Evolutionary conservation across 208 protist genomes (phyloP), one percentile per base, ranked within the genome.

Genomic region (Angomonas deanei): DNA sequence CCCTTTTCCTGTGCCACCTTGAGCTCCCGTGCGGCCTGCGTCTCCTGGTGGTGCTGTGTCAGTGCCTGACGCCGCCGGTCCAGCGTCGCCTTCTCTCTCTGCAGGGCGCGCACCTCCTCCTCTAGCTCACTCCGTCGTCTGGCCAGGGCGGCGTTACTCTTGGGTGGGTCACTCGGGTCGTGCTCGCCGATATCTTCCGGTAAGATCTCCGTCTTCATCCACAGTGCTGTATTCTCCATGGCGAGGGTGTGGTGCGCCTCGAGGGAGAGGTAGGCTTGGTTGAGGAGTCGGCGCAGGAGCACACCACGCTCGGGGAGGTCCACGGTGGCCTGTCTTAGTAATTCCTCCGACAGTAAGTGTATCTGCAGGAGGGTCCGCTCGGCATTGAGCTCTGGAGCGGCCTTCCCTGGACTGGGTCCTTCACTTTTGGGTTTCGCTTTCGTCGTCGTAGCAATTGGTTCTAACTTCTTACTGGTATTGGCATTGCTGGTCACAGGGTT

Each of bases 301-400:
- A 86, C 59, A 19, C 76, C 82, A n/a, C 78, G 72, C 73, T 89
- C 78, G 3, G 82, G 65, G 27, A 81, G 68, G 48, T 89, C 82
- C n/a, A 89, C 61, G 26, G 70, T 68, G 1, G 84, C 73, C 61
- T 89, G 82, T 0, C 82, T 71, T 23, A 89, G 58, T 5, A 89
- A 57, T 57, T 89, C 82, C 24, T 69, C 60, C 15, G 65, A 59
- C 19, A 89, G 66, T 0, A 89, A 53, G 57, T 77, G 60, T 17
- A 79, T 52, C 38, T 79, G 75, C 27, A 88, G 49, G 1, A 66
- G 54, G 8, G 64, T 64, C 26, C 82, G 78, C 74, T 83, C 72
- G 21, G 31, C 42, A 60, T 72, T 85, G 8, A 85, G 66, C 56
- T 82, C 75, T 28, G 26, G 50, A 11, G 11, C 8, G 21, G 19